Base-by-base conservation (phyloP, 2,329 filamentous ascomycete species). In the Elsinoe batatas region DNA sequence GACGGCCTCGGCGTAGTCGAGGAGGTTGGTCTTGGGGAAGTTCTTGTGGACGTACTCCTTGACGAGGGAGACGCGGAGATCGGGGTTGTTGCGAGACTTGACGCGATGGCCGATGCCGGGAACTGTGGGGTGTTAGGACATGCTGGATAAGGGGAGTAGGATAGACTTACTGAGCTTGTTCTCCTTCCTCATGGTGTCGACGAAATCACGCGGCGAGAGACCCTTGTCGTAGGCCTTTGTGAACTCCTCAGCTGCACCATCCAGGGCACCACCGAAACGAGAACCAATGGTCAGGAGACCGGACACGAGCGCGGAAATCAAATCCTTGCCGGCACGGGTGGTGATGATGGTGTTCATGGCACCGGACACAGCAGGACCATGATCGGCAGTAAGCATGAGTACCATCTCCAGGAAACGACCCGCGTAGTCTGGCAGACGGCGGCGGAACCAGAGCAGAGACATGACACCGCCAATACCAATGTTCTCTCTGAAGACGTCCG, bases 271-370 rank as follows among this genome's bases (percentile, higher is more conserved):
- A 82, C 93, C 93, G 73, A 98, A 98, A 61, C 93, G 87, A 58
- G 91, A 96, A 69, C 93, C 93, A 68, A 98, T 98, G 66, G 93
- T 98, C 70, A 98, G 79, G 55, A 98, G 87, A 89, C 93, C 93
- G 67, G 88, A 88, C 57, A 98, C 93, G 61, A 98, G 82, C 47
- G 93, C 87, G 67, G 85, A 91, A 79, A 98, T 97, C 64, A 98
- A 79, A 72, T 98, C 93, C 82, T 98, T 98, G 73, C 93, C 93
- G 61, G 93, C 93, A 87, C 93, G 88, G 58, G 93, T 98, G 61
- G 93, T 98, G 73, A 98, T 97, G 73, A 98, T 98, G 72, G 93
- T 98, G 85, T 98, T 98, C 93, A 98, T 98, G 74, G 93, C 93
- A 82, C 93, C 93, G 66, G 93, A 98, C 66, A 98, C 93, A 66